A percentile compares a stretch with the other conserved stretches of the same genome.
Evolutionary conservation across 192 early-diverging fungal genomes (phyloP).

Genomic region (Coemansia sp.): DNA sequence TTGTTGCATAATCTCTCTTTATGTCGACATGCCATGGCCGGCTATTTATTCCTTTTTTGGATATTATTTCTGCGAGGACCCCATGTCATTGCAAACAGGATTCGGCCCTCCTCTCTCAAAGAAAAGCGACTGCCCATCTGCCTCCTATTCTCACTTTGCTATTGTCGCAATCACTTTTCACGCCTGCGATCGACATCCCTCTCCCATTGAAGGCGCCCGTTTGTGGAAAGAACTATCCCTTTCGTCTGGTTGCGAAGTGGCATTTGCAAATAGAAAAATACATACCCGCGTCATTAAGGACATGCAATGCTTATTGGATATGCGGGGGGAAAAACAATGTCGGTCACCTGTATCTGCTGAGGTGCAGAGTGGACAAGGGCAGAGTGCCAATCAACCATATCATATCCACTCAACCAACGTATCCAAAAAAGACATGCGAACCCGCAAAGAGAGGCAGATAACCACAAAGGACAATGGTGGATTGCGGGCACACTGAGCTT

Average conservation of each 20-base stretch:
- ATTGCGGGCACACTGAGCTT: too few relatives aligned
- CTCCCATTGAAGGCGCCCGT: not conserved
- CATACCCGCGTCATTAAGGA: not conserved
- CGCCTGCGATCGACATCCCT: not conserved
- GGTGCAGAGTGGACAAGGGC: too few relatives aligned
- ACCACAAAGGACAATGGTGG: not conserved
- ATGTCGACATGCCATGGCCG: not conserved
- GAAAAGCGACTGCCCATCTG: not conserved
- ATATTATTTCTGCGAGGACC: not conserved
- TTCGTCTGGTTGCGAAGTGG: not conserved
- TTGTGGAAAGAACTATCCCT: not conserved
- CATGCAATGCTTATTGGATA: not conserved
- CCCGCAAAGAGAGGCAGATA: not conserved
- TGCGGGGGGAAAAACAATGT: not conserved
- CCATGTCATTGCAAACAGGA: not conserved
- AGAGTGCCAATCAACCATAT: not conserved
- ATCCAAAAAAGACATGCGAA: not conserved
- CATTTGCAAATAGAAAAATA: not conserved
- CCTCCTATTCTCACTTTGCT: not conserved
- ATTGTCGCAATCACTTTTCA: not conserved
- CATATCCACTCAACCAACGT: not conserved
- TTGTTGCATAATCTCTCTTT: not conserved
- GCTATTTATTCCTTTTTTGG: constrained; percentile 9
- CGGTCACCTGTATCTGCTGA: not conserved
- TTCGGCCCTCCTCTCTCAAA: not conserved